Evolutionary conservation across 805 yeast species (phyloP).

Genomic region (Candida berthetii): DNA sequence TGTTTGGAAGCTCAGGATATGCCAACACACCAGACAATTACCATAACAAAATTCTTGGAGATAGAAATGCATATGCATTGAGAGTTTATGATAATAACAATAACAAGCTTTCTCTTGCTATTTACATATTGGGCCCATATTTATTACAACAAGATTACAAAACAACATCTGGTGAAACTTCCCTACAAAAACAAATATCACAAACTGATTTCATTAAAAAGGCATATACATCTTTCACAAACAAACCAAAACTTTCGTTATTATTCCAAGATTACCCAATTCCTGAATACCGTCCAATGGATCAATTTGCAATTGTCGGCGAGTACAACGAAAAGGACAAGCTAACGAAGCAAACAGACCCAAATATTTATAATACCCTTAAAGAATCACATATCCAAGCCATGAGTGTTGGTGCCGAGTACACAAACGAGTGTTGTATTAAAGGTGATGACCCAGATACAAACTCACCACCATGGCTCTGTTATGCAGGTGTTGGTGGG

Average conservation of each 20-base stretch:
- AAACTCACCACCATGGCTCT: slow-evolving; percentile 42
- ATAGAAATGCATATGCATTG: slow-evolving; percentile 37
- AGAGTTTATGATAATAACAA: slow-evolving; percentile 27
- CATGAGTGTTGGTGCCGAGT: slow-evolving; percentile 64
- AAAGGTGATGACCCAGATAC: slow-evolving; percentile 20
- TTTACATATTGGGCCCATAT: slow-evolving; percentile 53
- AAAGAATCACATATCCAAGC: slow-evolving; percentile 42
- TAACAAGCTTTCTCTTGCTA: slow-evolving; percentile 23
- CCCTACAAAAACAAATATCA: slow-evolving; percentile 34
- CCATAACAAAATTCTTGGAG: slow-evolving; percentile 39
- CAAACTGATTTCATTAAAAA: slow-evolving; percentile 31
- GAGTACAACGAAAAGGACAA: slow-evolving; percentile 31
- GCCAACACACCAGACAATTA: not conserved
- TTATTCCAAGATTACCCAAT: slow-evolving; percentile 66
- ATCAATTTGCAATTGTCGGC: slow-evolving; percentile 30
- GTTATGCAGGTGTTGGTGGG: slow-evolving; percentile 64
- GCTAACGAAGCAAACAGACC: slow-evolving; percentile 23
- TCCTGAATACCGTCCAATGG: slow-evolving; percentile 45
- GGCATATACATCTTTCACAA: slow-evolving; percentile 16
- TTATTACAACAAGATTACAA: slow-evolving; percentile 24
- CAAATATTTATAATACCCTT: slow-evolving; percentile 38
- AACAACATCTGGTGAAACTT: not conserved
- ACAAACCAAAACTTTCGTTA: slow-evolving; percentile 34
- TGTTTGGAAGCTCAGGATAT: slow-evolving; percentile 8
- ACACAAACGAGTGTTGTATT: slow-evolving; percentile 60